These are phyloP conservation scores for Pythium sukuiense DNA, from an alignment of 352 stramenopile species.

Conservation along the genomic window DNA sequence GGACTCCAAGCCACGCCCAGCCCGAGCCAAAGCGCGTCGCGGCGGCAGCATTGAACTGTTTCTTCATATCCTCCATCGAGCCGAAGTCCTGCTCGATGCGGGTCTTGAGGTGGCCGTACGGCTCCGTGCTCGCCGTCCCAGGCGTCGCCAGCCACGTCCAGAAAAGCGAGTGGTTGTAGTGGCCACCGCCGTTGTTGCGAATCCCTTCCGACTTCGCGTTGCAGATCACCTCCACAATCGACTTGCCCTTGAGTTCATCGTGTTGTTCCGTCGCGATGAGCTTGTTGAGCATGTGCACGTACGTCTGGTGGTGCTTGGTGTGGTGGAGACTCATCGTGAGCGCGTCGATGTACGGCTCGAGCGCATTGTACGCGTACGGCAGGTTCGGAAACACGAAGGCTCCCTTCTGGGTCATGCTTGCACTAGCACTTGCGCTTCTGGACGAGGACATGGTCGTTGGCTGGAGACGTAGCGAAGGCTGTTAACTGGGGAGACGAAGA, in stretches of 20 bases:
- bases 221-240: constrained; percentile 34
- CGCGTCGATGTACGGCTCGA: constrained; percentile 53
- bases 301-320: constrained; percentile 58
- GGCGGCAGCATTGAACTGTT: constrained; percentile 56
- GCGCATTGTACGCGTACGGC: constrained; percentile 54
- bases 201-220: constrained; percentile 37
- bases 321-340: constrained; percentile 63
- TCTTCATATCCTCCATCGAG: constrained; percentile 61
- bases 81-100: constrained; percentile 69
- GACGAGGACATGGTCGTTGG: constrained; percentile 15
- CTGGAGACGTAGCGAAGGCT: background rate
- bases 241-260: constrained; percentile 34
- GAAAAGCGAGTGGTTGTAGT: constrained; percentile 61
- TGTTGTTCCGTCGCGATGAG: constrained; percentile 44
- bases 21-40: constrained; percentile 61
- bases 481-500: too few species aligned
- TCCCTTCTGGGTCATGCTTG: constrained; percentile 22
- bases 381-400: constrained; percentile 41
- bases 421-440: constrained; percentile 2
- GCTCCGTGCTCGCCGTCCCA: constrained; percentile 38
- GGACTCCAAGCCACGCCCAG: constrained; percentile 56
- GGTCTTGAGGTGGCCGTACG: constrained; percentile 41
- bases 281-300: constrained; percentile 41
- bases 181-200: constrained; percentile 41
- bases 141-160: constrained; percentile 70